Evolutionary conservation across 441 rosid species (phyloP).

Genomic region (Bruguiera hainesii): DNA sequence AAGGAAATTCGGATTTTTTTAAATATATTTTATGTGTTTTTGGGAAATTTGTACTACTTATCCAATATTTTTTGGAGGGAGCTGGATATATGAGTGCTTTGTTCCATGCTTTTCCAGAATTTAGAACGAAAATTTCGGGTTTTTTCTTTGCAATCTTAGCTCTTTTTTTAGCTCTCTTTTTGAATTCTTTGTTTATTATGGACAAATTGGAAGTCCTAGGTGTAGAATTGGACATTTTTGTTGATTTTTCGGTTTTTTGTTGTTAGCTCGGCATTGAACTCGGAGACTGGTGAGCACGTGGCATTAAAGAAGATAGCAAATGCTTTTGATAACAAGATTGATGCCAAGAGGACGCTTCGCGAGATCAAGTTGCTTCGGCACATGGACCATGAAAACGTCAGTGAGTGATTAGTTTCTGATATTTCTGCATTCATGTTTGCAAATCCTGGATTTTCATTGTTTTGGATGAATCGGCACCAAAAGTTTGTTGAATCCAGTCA

Average conservation of each 20-base stretch:
- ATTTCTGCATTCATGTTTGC: neutral
- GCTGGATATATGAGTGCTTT: no score
- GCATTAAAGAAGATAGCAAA: slow-evolving; percentile 81
- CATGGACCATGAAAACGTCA: slow-evolving; percentile 87
- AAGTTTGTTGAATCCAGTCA: neutral
- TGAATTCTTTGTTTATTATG: no score
- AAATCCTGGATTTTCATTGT: neutral
- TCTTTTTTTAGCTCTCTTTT: no score
- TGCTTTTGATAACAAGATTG: slow-evolving; percentile 67
- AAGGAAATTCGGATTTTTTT: no score
- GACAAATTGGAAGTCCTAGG: no score
- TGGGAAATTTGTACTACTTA: no score
- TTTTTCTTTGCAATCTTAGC: no score
- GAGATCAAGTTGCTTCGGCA: slow-evolving; percentile 94
- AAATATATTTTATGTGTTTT: no score
- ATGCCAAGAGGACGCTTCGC: slow-evolving; percentile 87
- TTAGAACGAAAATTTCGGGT: no score
- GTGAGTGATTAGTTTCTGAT: slow-evolving; percentile 40
- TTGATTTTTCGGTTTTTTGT: neutral
- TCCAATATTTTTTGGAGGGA: neutral
- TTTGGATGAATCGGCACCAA: neutral
- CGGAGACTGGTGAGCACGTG: slow-evolving; percentile 70
- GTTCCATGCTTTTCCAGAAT: neutral
- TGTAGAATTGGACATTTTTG: neutral
- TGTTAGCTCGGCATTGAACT: slow-evolving; percentile 60